Base-by-base conservation (phyloP, 176 grass and related monocot species). In the Raddia guianensis region DNA sequence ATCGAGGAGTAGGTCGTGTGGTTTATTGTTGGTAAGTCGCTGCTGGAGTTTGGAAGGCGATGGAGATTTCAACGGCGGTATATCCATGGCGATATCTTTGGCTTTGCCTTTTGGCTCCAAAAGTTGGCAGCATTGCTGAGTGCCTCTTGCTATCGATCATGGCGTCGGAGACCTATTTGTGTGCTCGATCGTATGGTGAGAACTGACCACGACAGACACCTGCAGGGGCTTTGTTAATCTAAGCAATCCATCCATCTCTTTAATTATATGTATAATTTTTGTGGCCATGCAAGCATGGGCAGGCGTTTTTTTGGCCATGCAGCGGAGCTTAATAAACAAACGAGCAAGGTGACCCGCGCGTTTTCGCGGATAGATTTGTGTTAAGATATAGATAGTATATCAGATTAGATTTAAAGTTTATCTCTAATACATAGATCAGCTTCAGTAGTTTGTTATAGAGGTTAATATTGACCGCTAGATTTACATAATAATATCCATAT, bases 21-120 rank as follows among this genome's bases (percentile, higher is more conserved):
- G 16, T 32, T 75, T 66, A 4, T 68, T 59, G 61, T 66, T 75
- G 71, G 42, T 9, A 21, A 74, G 61, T 83, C 60, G 72, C 61
- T 67, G 69, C 27, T 32, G 19, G 37, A 74, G 34, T 63, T 42
- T 75, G 80, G 56, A 72, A 47, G 8, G 8, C 34, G 37, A 40
- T 40, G 37, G 19, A 82, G 13, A 47, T 15, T 50, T 61, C 0
- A 61, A 61, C 58, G 32, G 21, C 21, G 10, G 37, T 40, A 40
- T 40, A 40, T 40, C 37, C 37, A 40, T 40, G 37, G 37, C 37
- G 4, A 40, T 40, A 62, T 62, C 21, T 62, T 33, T 32, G 32
- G 32, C 59, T 62, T 51, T 6, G 21, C 59, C 59, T 62, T 61
- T 32, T 61, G 10, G 59, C 59, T 33, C 32, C 20, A 6, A 32